Conservation (phyloP, 2,329 filamentous ascomycete genomes). For the Pestalotiopsis sp. region DNA sequence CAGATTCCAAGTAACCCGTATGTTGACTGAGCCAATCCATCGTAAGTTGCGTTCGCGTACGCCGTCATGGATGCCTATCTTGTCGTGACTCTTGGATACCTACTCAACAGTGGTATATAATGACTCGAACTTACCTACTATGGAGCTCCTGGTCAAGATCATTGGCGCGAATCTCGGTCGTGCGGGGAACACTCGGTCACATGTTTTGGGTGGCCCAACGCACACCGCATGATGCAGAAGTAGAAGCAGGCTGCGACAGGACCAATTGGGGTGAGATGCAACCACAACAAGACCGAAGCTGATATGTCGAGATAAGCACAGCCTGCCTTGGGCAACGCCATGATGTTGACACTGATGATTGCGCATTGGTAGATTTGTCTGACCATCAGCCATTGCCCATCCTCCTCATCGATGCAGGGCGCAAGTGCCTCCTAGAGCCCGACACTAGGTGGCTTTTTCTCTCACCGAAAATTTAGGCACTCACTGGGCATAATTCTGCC, state of each 20-base stretch:
- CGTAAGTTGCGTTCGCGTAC: no score
- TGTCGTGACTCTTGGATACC: no score
- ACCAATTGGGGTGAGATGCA: background rate
- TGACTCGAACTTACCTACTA: no score
- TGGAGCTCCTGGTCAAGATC: no score
- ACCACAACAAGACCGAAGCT: background rate
- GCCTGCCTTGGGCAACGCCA: background rate
- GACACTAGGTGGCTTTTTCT: background rate
- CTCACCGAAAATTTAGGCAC: no score
- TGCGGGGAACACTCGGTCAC: background rate
- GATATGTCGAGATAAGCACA: background rate
- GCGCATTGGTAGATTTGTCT: background rate
- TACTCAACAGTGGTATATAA: no score
- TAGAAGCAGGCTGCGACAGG: background rate
- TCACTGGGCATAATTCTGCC: no score
- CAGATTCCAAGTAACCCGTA: background rate
- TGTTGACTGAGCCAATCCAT: background rate
- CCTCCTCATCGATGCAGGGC: background rate
- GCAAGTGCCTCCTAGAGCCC: background rate
- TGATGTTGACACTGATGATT: background rate
- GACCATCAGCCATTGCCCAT: no score
- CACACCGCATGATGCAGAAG: slow-evolving; percentile 1
- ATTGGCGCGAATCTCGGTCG: background rate
- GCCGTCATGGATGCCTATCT: no score
- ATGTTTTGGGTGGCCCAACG: background rate